phyloP scores from a whole-genome alignment of 306 rosid genomes.

The Spatholobus suberectus region DNA sequence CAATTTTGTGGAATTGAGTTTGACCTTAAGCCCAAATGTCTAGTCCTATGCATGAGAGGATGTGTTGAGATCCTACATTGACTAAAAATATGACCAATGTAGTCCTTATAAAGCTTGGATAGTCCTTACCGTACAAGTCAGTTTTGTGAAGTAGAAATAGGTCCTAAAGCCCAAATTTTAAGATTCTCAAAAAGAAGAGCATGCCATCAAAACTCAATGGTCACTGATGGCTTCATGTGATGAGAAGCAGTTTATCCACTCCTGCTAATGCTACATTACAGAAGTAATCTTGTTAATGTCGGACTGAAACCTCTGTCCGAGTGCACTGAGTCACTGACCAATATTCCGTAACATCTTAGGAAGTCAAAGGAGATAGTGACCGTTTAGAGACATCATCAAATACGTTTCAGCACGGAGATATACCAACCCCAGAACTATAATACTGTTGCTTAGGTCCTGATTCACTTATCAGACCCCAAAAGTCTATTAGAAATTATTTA shows the following conservation, averaged over 20 bases:
- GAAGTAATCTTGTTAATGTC: background rate
- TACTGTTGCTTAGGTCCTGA: too few relatives aligned
- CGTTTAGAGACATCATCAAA: background rate
- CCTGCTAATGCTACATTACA: background rate
- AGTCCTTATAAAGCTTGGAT: too few relatives aligned
- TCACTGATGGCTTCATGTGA: background rate
- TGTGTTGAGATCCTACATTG: too few relatives aligned
- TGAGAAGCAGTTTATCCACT: background rate
- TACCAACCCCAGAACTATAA: constrained; percentile 7
- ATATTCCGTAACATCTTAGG: background rate
- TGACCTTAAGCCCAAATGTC: too few relatives aligned
- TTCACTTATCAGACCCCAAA: background rate
- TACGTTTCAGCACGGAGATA: background rate
- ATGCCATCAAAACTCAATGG: background rate
- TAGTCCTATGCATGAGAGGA: too few relatives aligned
- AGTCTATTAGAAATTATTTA: background rate
- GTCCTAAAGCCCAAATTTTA: too few relatives aligned
- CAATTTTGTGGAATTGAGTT: too few relatives aligned
- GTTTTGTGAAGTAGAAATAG: too few relatives aligned
- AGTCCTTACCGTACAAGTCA: too few relatives aligned
- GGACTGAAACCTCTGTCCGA: background rate
- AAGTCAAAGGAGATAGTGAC: background rate
- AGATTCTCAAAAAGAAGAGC: constrained; percentile 11
- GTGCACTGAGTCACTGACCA: background rate
- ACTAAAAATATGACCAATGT: too few relatives aligned